These are phyloP conservation scores for Pezicula rhizophila DNA, from an alignment of 2,329 filamentous ascomycete genomes.

Conservation along the genomic window DNA sequence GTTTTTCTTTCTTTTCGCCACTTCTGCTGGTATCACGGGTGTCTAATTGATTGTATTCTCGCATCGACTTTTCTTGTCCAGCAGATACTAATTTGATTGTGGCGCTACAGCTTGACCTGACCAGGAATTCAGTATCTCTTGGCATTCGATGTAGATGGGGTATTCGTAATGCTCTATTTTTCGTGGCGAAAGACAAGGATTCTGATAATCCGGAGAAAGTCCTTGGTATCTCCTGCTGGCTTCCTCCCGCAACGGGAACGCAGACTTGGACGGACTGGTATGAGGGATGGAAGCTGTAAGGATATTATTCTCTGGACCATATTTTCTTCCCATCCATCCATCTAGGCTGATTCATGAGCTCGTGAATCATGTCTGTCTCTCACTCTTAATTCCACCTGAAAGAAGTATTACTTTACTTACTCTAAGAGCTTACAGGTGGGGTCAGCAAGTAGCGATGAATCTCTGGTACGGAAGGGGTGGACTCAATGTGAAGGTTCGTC, in stretches of 20 bases:
- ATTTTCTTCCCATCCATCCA: too few species aligned
- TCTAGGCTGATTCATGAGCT: too few species aligned
- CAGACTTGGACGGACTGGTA: slow-evolving; percentile 56
- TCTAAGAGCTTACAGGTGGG: slow-evolving; percentile 32
- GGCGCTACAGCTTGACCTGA: slow-evolving; percentile 17
- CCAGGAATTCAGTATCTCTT: slow-evolving; percentile 57
- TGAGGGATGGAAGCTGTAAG: slow-evolving; percentile 52
- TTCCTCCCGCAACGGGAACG: slow-evolving; percentile 46
- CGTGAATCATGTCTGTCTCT: too few species aligned
- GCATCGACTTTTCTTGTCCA: not conserved
- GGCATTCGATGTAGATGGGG: slow-evolving; percentile 64
- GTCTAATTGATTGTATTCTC: too few species aligned
- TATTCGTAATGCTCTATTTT: slow-evolving; percentile 62
- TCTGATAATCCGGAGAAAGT: slow-evolving; percentile 38
- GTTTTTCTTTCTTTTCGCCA: too few species aligned
- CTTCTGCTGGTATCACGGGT: too few species aligned
- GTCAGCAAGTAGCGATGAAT: slow-evolving; percentile 62
- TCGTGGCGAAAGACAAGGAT: slow-evolving; percentile 58
- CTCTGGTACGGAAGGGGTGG: slow-evolving; percentile 63
- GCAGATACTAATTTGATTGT: not conserved
- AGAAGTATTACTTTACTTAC: too few species aligned
- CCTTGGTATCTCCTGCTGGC: slow-evolving; percentile 69
- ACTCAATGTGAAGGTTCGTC: slow-evolving; percentile 49
- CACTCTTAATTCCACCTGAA: too few species aligned
- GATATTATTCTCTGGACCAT: too few species aligned